Base-by-base conservation (phyloP, 176 grass and related monocot species). In the Rhynchospora pubera region DNA sequence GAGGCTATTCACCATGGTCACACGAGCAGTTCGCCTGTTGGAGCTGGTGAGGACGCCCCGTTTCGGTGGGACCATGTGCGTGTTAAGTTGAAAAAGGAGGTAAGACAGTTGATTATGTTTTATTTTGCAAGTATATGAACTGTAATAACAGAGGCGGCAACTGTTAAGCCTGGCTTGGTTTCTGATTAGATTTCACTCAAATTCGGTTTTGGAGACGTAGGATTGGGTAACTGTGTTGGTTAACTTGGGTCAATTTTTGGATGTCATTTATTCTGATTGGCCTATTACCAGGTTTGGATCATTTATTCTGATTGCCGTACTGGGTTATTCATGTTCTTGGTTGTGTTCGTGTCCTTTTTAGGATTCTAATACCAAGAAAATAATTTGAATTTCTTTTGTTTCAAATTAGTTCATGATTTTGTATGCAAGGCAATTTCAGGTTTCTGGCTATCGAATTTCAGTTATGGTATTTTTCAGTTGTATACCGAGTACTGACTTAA, bases 31-130 rank as follows among this genome's bases (percentile, higher is more conserved):
- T 98, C 96, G n/a, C 90, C 92, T 75, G 79, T 98, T 84, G 96
- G 89, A 59, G 92, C 96, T 55, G 96, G 96, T 9, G 92, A 98
- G 82, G 96, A 98, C 84, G 90, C 96, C 18, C 96, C 96, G 3
- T 98, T 98, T 82, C 87, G 90, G 18, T 98, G 96, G 96, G 92
- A 98, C 67, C 96, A 98, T 84, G 96, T 98, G 61, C 88, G 96
- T 81, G 92, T 95, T n/a, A 98, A 98, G 85, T 74, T 98, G 85
- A 98, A 98, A 83, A 94, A 93, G 76, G 96, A 98, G 96, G 96
- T 94, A 89, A 15, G 18, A 46, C 10, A 9, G 52, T 82, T 23
- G 16, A n/a, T 21, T 9, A 76, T 84, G 69, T 51, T 70, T 85
- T 88, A 77, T 43, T 21, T 6, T 62, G 66, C 51, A 63, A 65